Base-by-base conservation (phyloP, 352 stramenopile genomes). In the Pythium utonaiense region DNA sequence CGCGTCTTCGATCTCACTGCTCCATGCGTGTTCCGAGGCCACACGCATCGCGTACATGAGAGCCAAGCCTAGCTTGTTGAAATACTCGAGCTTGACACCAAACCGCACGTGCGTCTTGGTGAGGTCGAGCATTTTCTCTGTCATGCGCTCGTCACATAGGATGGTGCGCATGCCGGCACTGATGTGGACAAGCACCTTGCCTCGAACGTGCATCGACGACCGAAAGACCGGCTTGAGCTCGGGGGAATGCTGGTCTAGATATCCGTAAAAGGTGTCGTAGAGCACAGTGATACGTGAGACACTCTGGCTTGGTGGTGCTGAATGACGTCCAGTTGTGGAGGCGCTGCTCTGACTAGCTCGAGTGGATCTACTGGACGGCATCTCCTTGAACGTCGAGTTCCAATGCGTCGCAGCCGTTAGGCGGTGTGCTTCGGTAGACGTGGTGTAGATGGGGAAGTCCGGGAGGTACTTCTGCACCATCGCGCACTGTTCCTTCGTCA, bases 191-290 rank as follows among this genome's bases (percentile, higher is more conserved):
- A 86, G 72, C 16, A 82, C 77, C 14, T 67, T 67, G 24, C 75
- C 69, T 17, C 72, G 67, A 4, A 82, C 52, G 27, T 83, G 72
- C 62, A 80, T 78, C 3, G 77, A 86, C 16, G 73, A 81, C 0
- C 74, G 66, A 51, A 82, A 86, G 16, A 86, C 62, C 17, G 75
- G 68, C 45, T 78, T 71, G 2, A 86, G 61, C 52, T 86, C 77
- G 4, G 74, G 71, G 5, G 71, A 70, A 48, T 78, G 41, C 19
- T 78, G 59, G 25, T 80, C 74, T 2, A 86, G 60, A 25, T 74
- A 82, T 14, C 64, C 62, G 52, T 75, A 80, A 58, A 86, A 86
- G n/a, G 71, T 64, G 55, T 85, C 76, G 59, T 80, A 85, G 7
- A 82, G 67, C 34, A 67, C 52, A 0, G 57, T 70, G 60, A 83